Conservation (phyloP, 148 eudicot genomes). For the Rhododendron griersonianum region DNA sequence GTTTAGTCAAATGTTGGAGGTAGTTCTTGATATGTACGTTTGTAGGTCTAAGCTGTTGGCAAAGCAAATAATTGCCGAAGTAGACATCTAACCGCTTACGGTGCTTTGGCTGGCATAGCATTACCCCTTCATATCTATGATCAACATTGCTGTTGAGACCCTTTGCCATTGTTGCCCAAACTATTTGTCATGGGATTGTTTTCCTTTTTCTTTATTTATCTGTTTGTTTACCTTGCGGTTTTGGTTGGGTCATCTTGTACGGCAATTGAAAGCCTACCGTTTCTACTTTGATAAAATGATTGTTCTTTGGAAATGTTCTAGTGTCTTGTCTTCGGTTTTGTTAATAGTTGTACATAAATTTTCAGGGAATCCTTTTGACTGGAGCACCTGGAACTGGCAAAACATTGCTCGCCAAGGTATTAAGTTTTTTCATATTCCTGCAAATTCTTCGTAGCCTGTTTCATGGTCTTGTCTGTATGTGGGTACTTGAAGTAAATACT, state of each 20-base stretch:
- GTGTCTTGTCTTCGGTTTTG: not conserved
- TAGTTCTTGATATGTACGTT: not conserved
- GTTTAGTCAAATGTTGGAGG: not conserved
- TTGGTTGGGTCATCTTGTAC: not conserved
- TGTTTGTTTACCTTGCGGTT: not conserved
- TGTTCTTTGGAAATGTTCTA: not conserved
- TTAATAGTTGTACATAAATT: conserved; percentile 1
- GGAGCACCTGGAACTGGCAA: conserved; percentile 99
- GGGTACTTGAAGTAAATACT: not conserved
- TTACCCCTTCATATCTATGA: not conserved
- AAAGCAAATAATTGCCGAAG: not conserved
- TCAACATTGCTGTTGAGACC: not conserved
- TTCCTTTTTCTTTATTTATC: not conserved
- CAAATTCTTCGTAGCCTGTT: not conserved
- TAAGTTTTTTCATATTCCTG: conserved; percentile 1
- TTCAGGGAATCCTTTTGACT: conserved; percentile 96
- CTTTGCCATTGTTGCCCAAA: not conserved
- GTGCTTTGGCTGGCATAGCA: not conserved
- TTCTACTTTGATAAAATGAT: not conserved
- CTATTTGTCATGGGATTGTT: not conserved
- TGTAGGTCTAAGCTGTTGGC: not conserved
- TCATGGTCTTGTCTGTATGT: not conserved
- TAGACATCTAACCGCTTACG: not conserved
- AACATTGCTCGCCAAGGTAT: conserved; percentile 94
- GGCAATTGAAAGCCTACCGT: not conserved